These are phyloP conservation scores for Acer negundo DNA, from an alignment of 345 rosid species.

Conservation along the genomic window DNA sequence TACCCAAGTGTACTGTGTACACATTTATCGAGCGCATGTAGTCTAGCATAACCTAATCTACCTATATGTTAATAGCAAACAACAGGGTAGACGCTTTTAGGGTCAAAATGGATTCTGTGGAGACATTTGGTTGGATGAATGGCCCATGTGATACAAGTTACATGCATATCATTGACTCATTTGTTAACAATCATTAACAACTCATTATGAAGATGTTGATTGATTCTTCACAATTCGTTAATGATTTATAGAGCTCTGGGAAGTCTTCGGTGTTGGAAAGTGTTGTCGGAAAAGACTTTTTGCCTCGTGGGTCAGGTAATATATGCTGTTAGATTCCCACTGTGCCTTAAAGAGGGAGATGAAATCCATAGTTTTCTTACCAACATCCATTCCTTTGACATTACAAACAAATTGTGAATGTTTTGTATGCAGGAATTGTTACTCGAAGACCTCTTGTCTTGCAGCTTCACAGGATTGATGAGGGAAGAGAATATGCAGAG, in stretches of 20 bases:
- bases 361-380: neutral
- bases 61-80: neutral
- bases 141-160: neutral
- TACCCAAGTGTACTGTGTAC: no score
- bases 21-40: neutral
- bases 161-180: slow-evolving; percentile 12
- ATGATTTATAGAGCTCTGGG: slow-evolving; percentile 78
- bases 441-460: slow-evolving; percentile 95
- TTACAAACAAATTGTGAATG: slow-evolving; percentile 18
- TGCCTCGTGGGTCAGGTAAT: slow-evolving; percentile 96
- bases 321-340: slow-evolving; percentile 17
- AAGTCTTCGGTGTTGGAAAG: slow-evolving; percentile 96
- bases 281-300: slow-evolving; percentile 88
- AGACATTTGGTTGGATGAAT: neutral
- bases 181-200: neutral
- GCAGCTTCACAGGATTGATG: slow-evolving; percentile 91
- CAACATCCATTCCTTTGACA: slow-evolving; percentile 6
- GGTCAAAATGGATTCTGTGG: neutral
- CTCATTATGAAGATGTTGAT: slow-evolving; percentile 10
- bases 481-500: slow-evolving; percentile 92
- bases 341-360: neutral
- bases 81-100: neutral
- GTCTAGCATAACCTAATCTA: neutral
- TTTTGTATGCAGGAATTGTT: slow-evolving; percentile 77
- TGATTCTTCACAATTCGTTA: slow-evolving; percentile 16